Evolutionary conservation across 1,284 basidiomycete species (phyloP).

Genomic region (Irpex sp.): DNA sequence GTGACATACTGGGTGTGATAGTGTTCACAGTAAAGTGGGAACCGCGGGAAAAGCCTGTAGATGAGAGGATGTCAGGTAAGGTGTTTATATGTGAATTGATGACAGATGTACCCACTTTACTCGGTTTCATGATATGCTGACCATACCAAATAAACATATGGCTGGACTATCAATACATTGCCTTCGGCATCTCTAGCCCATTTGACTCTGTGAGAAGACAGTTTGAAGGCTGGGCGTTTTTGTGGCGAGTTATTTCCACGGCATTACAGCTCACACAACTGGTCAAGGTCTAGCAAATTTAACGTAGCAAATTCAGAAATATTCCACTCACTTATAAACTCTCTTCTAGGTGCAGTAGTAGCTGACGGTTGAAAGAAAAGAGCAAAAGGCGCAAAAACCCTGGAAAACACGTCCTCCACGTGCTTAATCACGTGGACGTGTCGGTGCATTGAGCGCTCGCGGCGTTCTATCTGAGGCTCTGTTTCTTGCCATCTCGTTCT

Average conservation of each 20-base stretch:
- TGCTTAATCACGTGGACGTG: slow-evolving; percentile 5
- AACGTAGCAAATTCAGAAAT: no score
- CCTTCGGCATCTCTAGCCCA: background rate
- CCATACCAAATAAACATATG: background rate
- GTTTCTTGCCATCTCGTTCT: background rate
- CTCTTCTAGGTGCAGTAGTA: no score
- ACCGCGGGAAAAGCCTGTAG: background rate
- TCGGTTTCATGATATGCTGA: background rate
- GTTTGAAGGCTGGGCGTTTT: background rate
- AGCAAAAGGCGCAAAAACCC: no score
- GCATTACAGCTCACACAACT: background rate
- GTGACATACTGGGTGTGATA: background rate
- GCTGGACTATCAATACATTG: background rate
- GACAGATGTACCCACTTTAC: slow-evolving; percentile 1
- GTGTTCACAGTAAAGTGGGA: background rate
- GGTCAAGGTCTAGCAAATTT: no score
- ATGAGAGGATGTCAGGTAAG: background rate
- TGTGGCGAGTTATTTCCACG: background rate
- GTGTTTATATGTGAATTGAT: slow-evolving; percentile 3
- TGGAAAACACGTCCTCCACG: background rate
- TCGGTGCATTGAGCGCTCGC: background rate
- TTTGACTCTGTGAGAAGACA: background rate
- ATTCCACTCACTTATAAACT: no score
- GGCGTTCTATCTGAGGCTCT: background rate
- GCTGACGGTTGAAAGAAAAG: no score